Base-by-base conservation (phyloP, 331 rosid genomes). In the Phaseolus coccineus region DNA sequence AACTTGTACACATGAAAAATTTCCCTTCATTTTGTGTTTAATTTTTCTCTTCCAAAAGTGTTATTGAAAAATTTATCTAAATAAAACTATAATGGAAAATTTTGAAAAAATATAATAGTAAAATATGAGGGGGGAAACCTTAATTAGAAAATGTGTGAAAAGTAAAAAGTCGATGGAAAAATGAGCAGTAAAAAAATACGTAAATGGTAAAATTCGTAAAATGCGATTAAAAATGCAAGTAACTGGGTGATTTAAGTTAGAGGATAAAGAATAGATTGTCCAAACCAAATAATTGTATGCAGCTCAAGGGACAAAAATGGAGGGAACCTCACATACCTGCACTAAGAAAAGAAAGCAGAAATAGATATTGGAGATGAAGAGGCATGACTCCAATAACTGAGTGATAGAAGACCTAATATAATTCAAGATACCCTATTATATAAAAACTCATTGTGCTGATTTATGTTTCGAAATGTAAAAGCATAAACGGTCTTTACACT, bases 401-500 rank as follows among this genome's bases (percentile, higher is more conserved):
- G 73, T 19, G 46, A 63, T 33, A 63, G 9, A 33, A 6, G 2
- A 31, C 12, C 46, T 33, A 30, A 61, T 30, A 31, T 64, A 13
- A 63, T 8, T 7, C 3, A 76, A 63, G 63, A 11, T 31, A 22
- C 28, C 24, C 56, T 15, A 35, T 46, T 33, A 52, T 51, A 63
- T 71, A 48, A 52, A 79, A 79, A 61, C 46, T 51, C 39, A 65
- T 57, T 73, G 51, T 46, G 33, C 62, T 67, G 80, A 44, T 19
- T 78, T 73, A 27, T 64, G 59, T 28, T 19, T 73, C 47, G n/a
- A 19, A 35, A 22, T 65, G 16, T 42, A 67, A 67, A 74, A 73
- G 22, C 70, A 42, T 27, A 28, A 59, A 58, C 8, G 19, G 30
- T 57, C 57, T 57, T 74, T 82, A 82, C 82, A 76, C 40, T 72